Evolutionary conservation across 116 monocot genomes (phyloP), one percentile per base, ranked within the genome.

Genomic region (Phalaenopsis hybrid): DNA sequence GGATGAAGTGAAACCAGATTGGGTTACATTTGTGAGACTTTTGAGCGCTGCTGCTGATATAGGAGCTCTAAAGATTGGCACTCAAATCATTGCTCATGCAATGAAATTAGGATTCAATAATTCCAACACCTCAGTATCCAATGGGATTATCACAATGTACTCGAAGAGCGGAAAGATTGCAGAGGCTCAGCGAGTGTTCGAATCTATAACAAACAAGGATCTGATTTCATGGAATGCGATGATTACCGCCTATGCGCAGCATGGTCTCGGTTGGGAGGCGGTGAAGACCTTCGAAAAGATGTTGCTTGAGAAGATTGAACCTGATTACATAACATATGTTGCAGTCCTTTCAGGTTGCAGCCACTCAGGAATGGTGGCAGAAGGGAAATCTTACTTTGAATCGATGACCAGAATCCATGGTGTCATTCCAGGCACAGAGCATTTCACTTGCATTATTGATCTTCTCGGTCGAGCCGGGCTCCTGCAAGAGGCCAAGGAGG

Each of bases 391-490:
- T 83, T 94, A 92, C 82, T 97, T 94, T 67, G 63, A 88, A 59
- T 85, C 33, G 12, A 97, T 97, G 96, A 84, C 61, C 4, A 89
- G 74, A 79, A 25, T 80, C 75, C 87, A 92, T 80, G 84, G 82
- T 6, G 88, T 97, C 55, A 73, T 52, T 37, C 92, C 94, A 5
- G 88, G 85, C 13, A 76, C 88, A 11, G 92, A 97, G 80, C 94
- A 97, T 87, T 91, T 84, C 86, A 82, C 96, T 78, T 97, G 96
- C 81, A 89, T 97, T 91, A 91, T 94, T 6, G 94, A 97, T 84
- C 96, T 97, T 84, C 77, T 94, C 15, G 91, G 91, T 55, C 91
- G 96, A 44, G 82, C 88, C 45, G 96, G 96, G 57, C 50, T 86
- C 23, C 74, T 97, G 33, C 84, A 81, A 81, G 85, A 97, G 76